These are phyloP conservation scores for Aspergillus jensenii DNA, from an alignment of 2,329 filamentous ascomycete genomes.

Conservation along the genomic window DNA sequence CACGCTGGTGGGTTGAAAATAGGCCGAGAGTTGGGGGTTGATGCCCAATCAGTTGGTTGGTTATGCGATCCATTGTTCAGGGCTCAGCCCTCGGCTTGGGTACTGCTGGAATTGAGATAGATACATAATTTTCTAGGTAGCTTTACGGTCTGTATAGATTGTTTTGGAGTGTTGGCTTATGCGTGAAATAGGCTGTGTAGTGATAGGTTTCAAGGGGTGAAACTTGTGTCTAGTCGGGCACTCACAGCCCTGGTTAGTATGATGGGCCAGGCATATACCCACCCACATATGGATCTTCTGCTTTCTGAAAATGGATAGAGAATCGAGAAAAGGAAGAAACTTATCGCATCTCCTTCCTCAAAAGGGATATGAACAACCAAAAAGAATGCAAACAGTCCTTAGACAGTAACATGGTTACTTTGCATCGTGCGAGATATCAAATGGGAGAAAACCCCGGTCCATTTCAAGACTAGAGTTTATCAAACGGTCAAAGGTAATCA, in stretches of 20 bases:
- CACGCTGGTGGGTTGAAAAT: not conserved
- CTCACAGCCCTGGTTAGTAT: no score
- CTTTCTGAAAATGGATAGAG: no score
- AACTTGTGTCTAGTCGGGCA: no score
- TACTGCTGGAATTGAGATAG: not conserved
- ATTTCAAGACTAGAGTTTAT: not conserved
- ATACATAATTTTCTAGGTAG: no score
- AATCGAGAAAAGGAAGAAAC: not conserved
- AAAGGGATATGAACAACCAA: not conserved
- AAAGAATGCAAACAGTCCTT: not conserved
- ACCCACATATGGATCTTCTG: no score
- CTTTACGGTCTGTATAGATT: no score
- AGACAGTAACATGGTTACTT: not conserved
- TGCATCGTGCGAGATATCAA: not conserved
- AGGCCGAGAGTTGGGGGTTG: not conserved
- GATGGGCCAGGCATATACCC: no score
- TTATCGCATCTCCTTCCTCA: not conserved
- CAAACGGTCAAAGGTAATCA: not conserved
- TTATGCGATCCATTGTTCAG: not conserved
- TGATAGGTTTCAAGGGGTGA: no score
- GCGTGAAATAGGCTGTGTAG: no score
- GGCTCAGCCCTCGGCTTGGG: not conserved
- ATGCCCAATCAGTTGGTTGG: slow-evolving; percentile 10
- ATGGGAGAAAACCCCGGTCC: not conserved
- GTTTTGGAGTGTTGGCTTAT: no score